Conservation (phyloP, 805 yeast genomes). For the Naumovozyma castellii region DNA sequence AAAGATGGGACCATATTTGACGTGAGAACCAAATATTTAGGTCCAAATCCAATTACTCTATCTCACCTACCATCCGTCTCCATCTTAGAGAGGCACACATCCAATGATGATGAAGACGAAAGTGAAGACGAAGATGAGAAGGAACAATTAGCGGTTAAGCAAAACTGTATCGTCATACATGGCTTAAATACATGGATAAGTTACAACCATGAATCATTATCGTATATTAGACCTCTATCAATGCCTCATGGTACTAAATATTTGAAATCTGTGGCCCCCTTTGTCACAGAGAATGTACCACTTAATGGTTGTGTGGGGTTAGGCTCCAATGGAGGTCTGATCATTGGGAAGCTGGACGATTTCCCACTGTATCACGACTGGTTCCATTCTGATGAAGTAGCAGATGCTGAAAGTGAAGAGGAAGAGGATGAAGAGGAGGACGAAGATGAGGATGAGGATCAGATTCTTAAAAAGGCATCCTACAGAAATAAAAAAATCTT, state of each 20-base stretch:
- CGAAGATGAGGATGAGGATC: constrained; percentile 9
- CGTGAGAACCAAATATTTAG: constrained; percentile 62
- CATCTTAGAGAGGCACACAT: constrained; percentile 26
- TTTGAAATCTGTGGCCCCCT: constrained; percentile 11
- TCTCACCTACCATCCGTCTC: constrained; percentile 18
- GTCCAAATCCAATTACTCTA: constrained; percentile 46
- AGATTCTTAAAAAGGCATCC: constrained; percentile 5
- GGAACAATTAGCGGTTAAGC: constrained; percentile 7
- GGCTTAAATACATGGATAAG: constrained; percentile 29
- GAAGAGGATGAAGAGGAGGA: constrained; percentile 12
- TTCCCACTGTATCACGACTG: constrained; percentile 15
- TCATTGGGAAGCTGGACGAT: constrained; percentile 22
- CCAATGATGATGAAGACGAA: constrained; percentile 28
- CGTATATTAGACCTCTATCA: constrained; percentile 25
- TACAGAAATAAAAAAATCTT: constrained; percentile 9
- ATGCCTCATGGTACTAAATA: constrained; percentile 8
- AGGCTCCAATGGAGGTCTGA: constrained; percentile 17
- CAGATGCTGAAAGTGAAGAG: constrained; percentile 6
- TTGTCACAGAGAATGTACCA: constrained; percentile 17
- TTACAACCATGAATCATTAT: constrained; percentile 14
- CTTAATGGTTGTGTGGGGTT: constrained; percentile 25
- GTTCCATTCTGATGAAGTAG: constrained; percentile 13
- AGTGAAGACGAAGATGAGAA: constrained; percentile 15
- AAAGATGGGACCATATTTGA: constrained; percentile 54
- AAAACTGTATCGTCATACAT: constrained; percentile 23